phyloP scores from a whole-genome alignment of 2,329 filamentous ascomycete genomes.

The Bipolaris gigantea region DNA sequence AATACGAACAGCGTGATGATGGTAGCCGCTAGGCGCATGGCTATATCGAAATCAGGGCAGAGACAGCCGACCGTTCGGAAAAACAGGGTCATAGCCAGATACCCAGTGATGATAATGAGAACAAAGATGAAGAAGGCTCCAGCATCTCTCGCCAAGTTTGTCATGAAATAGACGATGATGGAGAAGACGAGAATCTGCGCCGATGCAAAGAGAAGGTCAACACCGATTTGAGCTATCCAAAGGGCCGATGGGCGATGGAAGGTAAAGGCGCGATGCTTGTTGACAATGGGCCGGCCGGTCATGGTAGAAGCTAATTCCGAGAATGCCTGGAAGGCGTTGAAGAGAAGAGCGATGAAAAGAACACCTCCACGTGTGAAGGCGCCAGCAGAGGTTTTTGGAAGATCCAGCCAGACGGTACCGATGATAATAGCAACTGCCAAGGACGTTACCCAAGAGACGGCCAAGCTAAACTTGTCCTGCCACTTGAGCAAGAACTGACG shows the following conservation, averaged over 20 bases:
- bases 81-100: slow-evolving; percentile 50
- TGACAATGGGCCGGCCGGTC: slow-evolving; percentile 74
- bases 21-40: slow-evolving; percentile 76
- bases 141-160: slow-evolving; percentile 49
- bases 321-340: slow-evolving; percentile 87
- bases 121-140: slow-evolving; percentile 54
- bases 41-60: slow-evolving; percentile 81
- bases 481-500: slow-evolving; percentile 84
- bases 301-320: slow-evolving; percentile 75
- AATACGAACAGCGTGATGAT: slow-evolving; percentile 81
- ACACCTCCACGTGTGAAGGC: slow-evolving; percentile 82
- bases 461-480: slow-evolving; percentile 79
- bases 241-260: slow-evolving; percentile 81
- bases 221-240: slow-evolving; percentile 80
- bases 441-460: slow-evolving; percentile 70
- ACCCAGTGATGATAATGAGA: slow-evolving; percentile 48
- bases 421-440: slow-evolving; percentile 77
- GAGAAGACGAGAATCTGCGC: slow-evolving; percentile 62
- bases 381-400: slow-evolving; percentile 64
- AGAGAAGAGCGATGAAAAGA: slow-evolving; percentile 76
- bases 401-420: slow-evolving; percentile 76
- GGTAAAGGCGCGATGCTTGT: slow-evolving; percentile 81
- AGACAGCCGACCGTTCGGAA: slow-evolving; percentile 60
- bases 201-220: slow-evolving; percentile 73
- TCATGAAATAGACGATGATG: slow-evolving; percentile 56